Evolutionary conservation across 371 early-diverging fungal species (phyloP), one percentile per base, ranked within the genome.

Genomic region (Saksenaea vasiformis): DNA sequence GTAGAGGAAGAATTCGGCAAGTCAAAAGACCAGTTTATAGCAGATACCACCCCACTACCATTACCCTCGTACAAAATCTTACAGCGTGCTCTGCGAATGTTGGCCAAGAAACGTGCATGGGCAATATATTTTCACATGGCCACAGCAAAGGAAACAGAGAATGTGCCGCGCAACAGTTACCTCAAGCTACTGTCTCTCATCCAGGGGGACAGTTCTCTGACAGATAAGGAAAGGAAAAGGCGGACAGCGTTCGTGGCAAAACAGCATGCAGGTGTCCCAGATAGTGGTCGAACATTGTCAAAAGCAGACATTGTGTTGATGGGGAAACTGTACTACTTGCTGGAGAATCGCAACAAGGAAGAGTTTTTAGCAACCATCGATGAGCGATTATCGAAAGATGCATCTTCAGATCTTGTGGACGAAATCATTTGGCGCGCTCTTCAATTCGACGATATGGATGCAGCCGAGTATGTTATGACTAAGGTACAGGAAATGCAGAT

Each of bases 51-150:
- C 26, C 63, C 60, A n/a, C 64, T 73, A 14, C 75, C 75, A n/a
- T 39, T 78, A 1, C 62, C 73, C 10, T n/a, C 43, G 11, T 66
- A 77, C 62, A 79, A 78, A 54, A 44, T 67, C 13, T 53, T 78
- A 13, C 36, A 62, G n/a, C 54, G 56, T 26, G 67, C 69, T 9
- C 66, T 78, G 14, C 60, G 62, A 36, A 43, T 57, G 10, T 38
- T 58, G 1, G 51, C 70, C 24, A 36, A 28, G 0, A 56, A 55
- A 13, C 28, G 43, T 5, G 73, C 77, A 0, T 75, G 79, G 72
- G 19, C 13, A 1, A 41, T 64, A 1, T 81, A 74, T 56, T 66
- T 54, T 35, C 57, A 63, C 5, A 65, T 74, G 59, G 56, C 67
- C n/a, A 47, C 27, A 3, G 22, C 19, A 10, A 56, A 62, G 31